Conservation (phyloP, 225 moss, liverwort and hornwort genomes). For the Asterella californica region DNA sequence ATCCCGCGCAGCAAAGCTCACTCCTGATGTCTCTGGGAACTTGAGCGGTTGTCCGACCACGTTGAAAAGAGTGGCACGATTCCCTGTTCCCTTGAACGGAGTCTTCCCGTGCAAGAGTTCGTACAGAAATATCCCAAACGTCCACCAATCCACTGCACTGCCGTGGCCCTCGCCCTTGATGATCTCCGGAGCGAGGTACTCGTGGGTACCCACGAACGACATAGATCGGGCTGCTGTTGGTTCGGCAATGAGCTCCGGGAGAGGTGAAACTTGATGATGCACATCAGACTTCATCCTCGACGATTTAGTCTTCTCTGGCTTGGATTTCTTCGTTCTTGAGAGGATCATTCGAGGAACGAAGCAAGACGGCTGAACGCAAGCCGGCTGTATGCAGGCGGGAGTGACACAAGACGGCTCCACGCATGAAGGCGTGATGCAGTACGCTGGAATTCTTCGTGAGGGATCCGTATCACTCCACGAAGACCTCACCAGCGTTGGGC, state of each 20-base stretch:
- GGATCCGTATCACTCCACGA: conserved; percentile 50
- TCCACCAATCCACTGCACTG: conserved; percentile 99
- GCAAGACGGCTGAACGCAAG: conserved; percentile 53
- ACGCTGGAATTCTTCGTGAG: conserved; percentile 42
- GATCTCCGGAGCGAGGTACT: conserved; percentile 93
- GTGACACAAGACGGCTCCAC: conserved; percentile 53
- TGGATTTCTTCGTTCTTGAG: conserved; percentile 40
- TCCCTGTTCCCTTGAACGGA: conserved; percentile 90
- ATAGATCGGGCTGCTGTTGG: conserved; percentile 91
- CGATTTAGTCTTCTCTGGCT: conserved; percentile 22
- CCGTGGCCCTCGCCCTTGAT: conserved; percentile 94
- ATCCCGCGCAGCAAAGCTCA: conserved; percentile 74
- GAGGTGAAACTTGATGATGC: conserved; percentile 44
- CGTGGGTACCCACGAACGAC: conserved; percentile 98
- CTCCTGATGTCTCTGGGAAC: conserved; percentile 65
- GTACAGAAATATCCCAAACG: conserved; percentile 86
- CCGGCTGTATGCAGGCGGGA: conserved; percentile 59
- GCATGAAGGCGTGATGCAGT: conserved; percentile 50
- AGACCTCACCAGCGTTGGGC: conserved; percentile 61
- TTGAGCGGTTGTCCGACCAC: conserved; percentile 77
- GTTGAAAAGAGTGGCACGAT: conserved; percentile 72
- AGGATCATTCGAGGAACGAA: conserved; percentile 50
- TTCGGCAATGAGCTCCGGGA: conserved; percentile 94
- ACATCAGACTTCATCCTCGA: conserved; percentile 21
- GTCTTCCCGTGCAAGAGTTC: conserved; percentile 92